Evolutionary conservation across 202 grass and related monocot genomes (phyloP).

Genomic region (Schoenoplectus triqueter): DNA sequence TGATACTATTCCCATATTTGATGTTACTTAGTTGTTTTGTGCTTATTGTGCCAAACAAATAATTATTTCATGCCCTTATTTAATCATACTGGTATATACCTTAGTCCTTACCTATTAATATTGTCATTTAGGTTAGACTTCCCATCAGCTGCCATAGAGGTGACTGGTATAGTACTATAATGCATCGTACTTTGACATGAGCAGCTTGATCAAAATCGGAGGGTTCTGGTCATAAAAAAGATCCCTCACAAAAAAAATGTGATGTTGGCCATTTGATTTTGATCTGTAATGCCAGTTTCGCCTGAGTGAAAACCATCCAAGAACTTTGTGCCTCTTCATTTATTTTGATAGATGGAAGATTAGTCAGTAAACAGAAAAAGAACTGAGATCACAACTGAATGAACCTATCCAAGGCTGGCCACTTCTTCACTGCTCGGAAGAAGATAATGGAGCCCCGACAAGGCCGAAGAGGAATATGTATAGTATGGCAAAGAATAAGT

Average conservation of each 20-base stretch:
- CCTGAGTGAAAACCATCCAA: too few species aligned
- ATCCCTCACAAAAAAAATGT: background rate
- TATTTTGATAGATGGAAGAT: too few species aligned
- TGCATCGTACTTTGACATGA: background rate
- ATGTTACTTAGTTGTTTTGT: background rate
- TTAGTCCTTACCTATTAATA: background rate
- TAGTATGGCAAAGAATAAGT: too few species aligned
- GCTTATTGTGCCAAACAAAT: background rate
- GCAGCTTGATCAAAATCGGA: background rate
- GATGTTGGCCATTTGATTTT: background rate
- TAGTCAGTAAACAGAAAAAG: too few species aligned
- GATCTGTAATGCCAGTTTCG: background rate
- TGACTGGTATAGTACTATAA: background rate
- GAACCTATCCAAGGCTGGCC: too few species aligned
- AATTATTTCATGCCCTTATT: background rate
- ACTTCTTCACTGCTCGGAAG: too few species aligned
- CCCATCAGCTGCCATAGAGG: background rate
- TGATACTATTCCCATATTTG: constrained; percentile 13
- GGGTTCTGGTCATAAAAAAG: background rate
- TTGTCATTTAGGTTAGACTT: constrained; percentile 3
- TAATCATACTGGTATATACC: background rate
- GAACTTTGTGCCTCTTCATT: too few species aligned
- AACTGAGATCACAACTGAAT: too few species aligned
- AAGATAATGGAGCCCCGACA: too few species aligned
- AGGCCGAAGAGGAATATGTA: too few species aligned